Base-by-base conservation (phyloP, 495 filamentous ascomycete genomes). In the Aspergillus diversus region DNA sequence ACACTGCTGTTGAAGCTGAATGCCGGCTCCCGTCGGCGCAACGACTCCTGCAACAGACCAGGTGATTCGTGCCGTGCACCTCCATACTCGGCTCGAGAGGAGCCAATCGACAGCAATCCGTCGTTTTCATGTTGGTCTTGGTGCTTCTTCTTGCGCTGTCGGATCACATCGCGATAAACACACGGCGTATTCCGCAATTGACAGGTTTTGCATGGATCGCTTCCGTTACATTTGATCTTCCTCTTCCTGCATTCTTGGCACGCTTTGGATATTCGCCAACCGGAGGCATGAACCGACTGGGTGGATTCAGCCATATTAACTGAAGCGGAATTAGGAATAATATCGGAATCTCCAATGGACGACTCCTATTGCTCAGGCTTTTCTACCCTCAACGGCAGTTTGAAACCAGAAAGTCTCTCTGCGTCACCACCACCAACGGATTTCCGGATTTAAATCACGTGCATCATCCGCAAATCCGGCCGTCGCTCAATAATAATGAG, bases 201-300 rank as follows among this genome's bases (percentile, higher is more conserved):
- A 51, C 78, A 81, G 55, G 74, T 78, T 66, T 78, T 76, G 72
- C 78, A 80, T 60, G 78, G 78, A 15, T 68, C 69, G 43, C 64
- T 52, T 33, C 78, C 78, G 55, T 76, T 77, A 66, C 78, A 81
- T 21, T 74, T 73, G 67, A 81, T 80, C 65, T 81, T 81, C 60
- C 77, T 67, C 57, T 75, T 76, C 13, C 78, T 71, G 54, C 78
- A 81, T 61, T 79, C 75, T 60, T 81, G 70, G 53, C 78, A 81
- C 0, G 78, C 78, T 43, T 79, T 79, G 48, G 78, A 68, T 42
- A 77, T 77, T 32, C 78, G 75, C 75, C 75, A 77, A 9, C 68
- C 69, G 2, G 67, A 50, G 31, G 63, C 7, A 16, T 69, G 68
- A 8, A 68, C 17, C 32, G 64, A 33, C 50, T 63, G 59, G 7